Conservation (phyloP, 2,329 filamentous ascomycete genomes). For the Gremmenia infestans region DNA sequence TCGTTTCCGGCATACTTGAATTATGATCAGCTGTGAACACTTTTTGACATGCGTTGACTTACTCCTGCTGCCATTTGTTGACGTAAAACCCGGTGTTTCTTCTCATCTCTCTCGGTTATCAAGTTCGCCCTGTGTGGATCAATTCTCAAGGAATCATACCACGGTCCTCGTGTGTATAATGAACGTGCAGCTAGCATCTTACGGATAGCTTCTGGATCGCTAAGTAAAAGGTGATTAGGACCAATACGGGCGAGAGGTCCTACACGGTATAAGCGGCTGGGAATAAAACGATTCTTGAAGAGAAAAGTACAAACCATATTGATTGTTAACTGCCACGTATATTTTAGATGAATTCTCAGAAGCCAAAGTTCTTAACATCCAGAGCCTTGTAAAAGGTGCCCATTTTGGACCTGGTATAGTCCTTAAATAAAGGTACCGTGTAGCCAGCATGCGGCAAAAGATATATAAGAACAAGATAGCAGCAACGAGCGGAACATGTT, state of each 20-base stretch:
- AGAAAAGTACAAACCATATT: background rate
- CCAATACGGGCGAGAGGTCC: conserved; percentile 19
- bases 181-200: conserved; percentile 13
- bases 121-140: conserved; percentile 49
- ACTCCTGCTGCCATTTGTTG: conserved; percentile 47
- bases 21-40: conserved; percentile 30
- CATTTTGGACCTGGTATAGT: background rate
- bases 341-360: background rate
- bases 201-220: conserved; percentile 12
- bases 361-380: background rate
- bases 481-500: no score
- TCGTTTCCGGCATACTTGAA: conserved; percentile 51
- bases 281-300: background rate
- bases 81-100: conserved; percentile 37
- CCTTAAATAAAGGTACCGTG: background rate
- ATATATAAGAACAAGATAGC: no score
- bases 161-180: conserved; percentile 10
- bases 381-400: background rate
- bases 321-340: background rate
- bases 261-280: background rate
- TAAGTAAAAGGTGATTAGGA: conserved; percentile 17
- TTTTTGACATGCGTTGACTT: conserved; percentile 10
- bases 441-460: no score
- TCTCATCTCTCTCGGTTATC: conserved; percentile 45
- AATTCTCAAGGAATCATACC: conserved; percentile 42